Base-by-base conservation (phyloP, 2,329 filamentous ascomycete species). In the Colletotrichum brevisporum region DNA sequence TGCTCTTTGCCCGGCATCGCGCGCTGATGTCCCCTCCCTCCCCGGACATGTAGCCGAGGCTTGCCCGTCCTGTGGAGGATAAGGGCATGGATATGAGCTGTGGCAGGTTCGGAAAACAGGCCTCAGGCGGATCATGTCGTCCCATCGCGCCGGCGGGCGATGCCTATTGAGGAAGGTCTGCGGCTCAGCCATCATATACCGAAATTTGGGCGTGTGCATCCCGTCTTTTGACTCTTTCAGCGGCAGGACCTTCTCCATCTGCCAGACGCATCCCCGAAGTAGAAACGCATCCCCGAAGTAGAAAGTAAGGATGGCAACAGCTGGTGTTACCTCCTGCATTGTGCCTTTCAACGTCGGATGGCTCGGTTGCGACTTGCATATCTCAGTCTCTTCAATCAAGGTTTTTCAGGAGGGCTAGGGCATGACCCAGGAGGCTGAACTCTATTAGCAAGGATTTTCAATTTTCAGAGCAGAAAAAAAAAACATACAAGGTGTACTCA, bases 91-190 rank as follows among this genome's bases (percentile, higher is more conserved):
- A 6, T 9, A 10, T 16, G 18, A 5, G 52, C 18, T 10, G 16
- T 41, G 52, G 41, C 50, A 31, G 6, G 43, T 39, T 21, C 52
- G 47, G 67, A 61, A 57, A 54, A 50, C 47, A 45, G 47, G 31
- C 27, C 57, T 45, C 43, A n/a, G 41, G 45, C 57, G 39, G 63
- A 69, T 69, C 56, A 63, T n/a, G 50, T 53, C 26, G 63, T 69
- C 57, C 36, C 56, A 69, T 58, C 26, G 56, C 45, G 39, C 18
- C 57, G 57, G 56, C 47, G 47, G 56, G 63, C 53, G 41, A 69
- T 48, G 12, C 67, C 63, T 5, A 47, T 67, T 57, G n/a, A 63
- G 63, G 67, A 51, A 70, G 67, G 67, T 69, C 63, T 69, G 67
- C 61, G 61, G 61, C 54, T 59, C 45, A 55, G 62, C 48, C 24